Conservation (phyloP, 129 eudicot genomes). For the Ambrosia artemisiifolia region DNA sequence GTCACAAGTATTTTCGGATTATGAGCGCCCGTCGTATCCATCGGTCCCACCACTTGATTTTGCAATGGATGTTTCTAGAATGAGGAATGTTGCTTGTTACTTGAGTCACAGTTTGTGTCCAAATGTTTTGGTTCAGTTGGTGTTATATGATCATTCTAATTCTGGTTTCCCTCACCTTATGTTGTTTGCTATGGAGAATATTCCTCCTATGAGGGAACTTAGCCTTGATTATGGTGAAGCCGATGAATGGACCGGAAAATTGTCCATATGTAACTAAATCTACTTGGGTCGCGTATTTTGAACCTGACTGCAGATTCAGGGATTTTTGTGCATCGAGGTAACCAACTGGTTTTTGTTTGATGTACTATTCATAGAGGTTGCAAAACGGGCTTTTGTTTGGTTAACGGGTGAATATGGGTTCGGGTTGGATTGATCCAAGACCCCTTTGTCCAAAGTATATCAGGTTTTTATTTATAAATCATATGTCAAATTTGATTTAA, state of each 20-base stretch:
- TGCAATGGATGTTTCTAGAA: conserved; percentile 77
- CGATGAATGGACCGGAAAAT: conserved; percentile 65
- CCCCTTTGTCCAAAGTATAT: too few relatives aligned
- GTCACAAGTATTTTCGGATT: conserved; percentile 52
- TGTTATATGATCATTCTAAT: conserved; percentile 73
- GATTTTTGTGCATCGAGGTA: conserved; percentile 39
- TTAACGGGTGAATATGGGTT: not conserved
- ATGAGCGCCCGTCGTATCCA: conserved; percentile 51
- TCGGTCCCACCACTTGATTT: conserved; percentile 68
- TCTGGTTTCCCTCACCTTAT: conserved; percentile 71
- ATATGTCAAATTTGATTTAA: too few relatives aligned
- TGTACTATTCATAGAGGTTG: not conserved
- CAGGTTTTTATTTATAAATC: too few relatives aligned
- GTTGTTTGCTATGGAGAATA: conserved; percentile 86
- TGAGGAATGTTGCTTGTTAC: conserved; percentile 85
- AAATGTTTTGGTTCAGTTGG: conserved; percentile 73
- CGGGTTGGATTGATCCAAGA: not conserved
- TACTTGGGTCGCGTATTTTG: conserved; percentile 5
- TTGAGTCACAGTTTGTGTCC: conserved; percentile 76
- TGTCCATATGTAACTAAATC: conserved; percentile 66
- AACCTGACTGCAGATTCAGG: conserved; percentile 16
- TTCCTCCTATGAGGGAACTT: conserved; percentile 92
- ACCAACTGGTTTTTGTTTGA: not conserved
- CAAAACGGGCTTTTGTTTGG: not conserved
- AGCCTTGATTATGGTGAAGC: conserved; percentile 86